Conservation (phyloP, 2,329 filamentous ascomycete genomes). For the Colletotrichum sidae region DNA sequence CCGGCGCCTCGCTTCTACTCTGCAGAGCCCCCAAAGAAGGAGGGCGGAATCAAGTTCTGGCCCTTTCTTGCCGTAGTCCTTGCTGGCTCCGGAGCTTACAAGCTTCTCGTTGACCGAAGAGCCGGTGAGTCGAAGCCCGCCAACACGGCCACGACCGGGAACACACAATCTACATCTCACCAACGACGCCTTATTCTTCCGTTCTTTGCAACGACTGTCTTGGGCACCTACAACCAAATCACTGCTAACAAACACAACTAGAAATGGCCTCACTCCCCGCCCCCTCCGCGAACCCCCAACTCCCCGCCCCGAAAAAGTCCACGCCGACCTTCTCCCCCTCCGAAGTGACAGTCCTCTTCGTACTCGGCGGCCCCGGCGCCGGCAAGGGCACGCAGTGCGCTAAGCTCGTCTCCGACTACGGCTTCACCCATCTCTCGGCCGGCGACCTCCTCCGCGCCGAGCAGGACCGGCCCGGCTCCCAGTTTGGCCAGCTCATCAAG, state of each 20-base stretch:
- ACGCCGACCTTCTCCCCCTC: slow-evolving; percentile 78
- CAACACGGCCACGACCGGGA: not conserved
- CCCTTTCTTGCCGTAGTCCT: slow-evolving; percentile 65
- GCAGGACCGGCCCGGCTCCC: slow-evolving; percentile 84
- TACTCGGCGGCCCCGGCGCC: slow-evolving; percentile 93
- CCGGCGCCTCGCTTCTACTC: slow-evolving; percentile 53
- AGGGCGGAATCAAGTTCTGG: slow-evolving; percentile 65
- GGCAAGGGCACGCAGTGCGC: slow-evolving; percentile 97
- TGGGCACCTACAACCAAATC: not conserved
- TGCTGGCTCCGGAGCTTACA: slow-evolving; percentile 61
- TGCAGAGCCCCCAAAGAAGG: slow-evolving; percentile 49
- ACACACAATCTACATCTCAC: not conserved
- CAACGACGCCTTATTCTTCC: not conserved
- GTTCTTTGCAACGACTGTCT: slow-evolving; percentile 5
- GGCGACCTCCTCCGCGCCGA: slow-evolving; percentile 95
- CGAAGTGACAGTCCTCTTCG: slow-evolving; percentile 92
- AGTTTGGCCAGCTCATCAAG: slow-evolving; percentile 94
- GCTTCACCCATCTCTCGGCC: slow-evolving; percentile 92
- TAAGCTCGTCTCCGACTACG: slow-evolving; percentile 86
- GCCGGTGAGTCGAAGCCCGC: slow-evolving; percentile 53
- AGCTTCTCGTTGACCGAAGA: slow-evolving; percentile 61
- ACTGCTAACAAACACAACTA: slow-evolving; percentile 39
- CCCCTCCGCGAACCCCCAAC: slow-evolving; percentile 54
- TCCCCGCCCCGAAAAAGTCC: slow-evolving; percentile 64
- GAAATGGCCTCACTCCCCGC: slow-evolving; percentile 55